Evolutionary conservation across 2,329 filamentous ascomycete species (phyloP), one percentile per base, ranked within the genome.

Genomic region (Fusarium sp.): DNA sequence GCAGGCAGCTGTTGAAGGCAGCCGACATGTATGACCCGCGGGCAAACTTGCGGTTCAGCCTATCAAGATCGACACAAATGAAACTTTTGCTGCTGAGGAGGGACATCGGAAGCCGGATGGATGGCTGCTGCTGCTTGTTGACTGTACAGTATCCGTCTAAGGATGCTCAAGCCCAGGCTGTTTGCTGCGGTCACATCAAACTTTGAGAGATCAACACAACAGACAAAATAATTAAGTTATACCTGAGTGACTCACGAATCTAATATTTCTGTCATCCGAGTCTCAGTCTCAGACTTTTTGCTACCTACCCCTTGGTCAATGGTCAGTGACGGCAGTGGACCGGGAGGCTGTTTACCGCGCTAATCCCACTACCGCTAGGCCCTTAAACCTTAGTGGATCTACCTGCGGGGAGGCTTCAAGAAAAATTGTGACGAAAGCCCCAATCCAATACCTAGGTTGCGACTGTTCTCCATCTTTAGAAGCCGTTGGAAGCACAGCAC

Each of bases 371-470:
- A 51, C 43, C 41, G 58, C 58, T 51, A 60, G 30, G 38, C 46
- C 48, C 48, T 56, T 67, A 57, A 62, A 62, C 43, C 47, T 65
- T 70, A 72, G 71, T 63, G 66, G 58, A 70, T 27, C 47, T 62
- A 54, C 61, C 45, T 67, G 72, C 72, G 73, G 73, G 70, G 71
- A 66, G 65, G 59, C 71, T 70, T 75, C 49, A 72, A 75, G 71
- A 75, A 74, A 77, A 77, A 76, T 74, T 77, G 75, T 75, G 75
- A 77, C 74, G 75, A 73, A 69, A 66, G 69, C 69, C 69, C 72
- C 70, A 43, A 71, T 73, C 72, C 70, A 43, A 71, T 73, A 73
- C 62, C 64, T 22, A 22, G 22, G 22, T 69, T 65, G 52, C 58
- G 63, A 65, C 64, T 71, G 62, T 65, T 56, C 57, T 56, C 67